Evolutionary conservation across 179 eudicot species (phyloP).

Genomic region (Sideroxylon spinosum): DNA sequence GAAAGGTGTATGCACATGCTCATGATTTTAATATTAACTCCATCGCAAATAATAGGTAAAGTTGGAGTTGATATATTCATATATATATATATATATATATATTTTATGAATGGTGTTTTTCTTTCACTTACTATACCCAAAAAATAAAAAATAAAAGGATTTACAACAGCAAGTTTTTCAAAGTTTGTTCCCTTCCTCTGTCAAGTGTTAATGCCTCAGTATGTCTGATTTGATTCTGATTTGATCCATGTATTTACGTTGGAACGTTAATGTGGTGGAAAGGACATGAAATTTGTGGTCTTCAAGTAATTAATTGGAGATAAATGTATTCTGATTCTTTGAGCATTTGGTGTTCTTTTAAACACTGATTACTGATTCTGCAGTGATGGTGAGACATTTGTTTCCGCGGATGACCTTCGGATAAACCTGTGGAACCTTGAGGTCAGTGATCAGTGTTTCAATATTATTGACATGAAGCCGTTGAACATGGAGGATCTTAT

Average conservation of each 20-base stretch:
- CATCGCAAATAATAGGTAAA: slow-evolving; percentile 47
- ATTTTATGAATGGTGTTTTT: not conserved
- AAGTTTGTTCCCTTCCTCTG: not conserved
- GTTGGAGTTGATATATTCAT: not conserved
- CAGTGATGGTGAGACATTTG: slow-evolving; percentile 73
- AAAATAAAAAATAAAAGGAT: not conserved
- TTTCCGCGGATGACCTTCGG: slow-evolving; percentile 73
- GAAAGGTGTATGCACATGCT: slow-evolving; percentile 49
- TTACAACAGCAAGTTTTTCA: not conserved
- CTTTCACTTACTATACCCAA: not conserved
- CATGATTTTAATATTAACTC: slow-evolving; percentile 53
- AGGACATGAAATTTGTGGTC: not conserved
- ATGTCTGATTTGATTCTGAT: not conserved
- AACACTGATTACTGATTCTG: too few species aligned
- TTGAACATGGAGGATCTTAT: slow-evolving; percentile 72
- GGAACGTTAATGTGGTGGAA: not conserved
- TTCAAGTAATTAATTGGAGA: not conserved
- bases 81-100: not conserved
- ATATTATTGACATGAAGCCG: slow-evolving; percentile 72
- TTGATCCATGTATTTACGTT: not conserved
- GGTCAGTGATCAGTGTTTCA: slow-evolving; percentile 67
- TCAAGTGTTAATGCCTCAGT: not conserved
- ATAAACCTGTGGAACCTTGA: slow-evolving; percentile 80
- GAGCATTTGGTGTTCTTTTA: not conserved
- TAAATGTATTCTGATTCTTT: not conserved